These are phyloP conservation scores for Hysterium pulicare DNA, from an alignment of 2,329 filamentous ascomycete genomes.

Conservation along the genomic window DNA sequence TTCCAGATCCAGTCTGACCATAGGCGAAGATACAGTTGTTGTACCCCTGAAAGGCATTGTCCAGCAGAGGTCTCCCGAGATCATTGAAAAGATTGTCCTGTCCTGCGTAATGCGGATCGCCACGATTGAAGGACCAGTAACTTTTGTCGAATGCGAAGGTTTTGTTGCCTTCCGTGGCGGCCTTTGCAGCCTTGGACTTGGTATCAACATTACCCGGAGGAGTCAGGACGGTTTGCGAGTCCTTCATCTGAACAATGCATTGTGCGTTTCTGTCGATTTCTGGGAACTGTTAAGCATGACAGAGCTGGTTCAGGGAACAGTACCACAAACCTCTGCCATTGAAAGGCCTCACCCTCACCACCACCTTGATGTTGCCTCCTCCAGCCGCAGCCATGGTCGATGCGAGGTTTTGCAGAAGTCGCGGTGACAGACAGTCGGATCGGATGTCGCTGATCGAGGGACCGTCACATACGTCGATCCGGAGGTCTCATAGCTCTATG, in stretches of 20 bases:
- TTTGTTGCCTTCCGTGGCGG: conserved; percentile 63
- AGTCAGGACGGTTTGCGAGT: conserved; percentile 79
- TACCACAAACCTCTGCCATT: conserved; percentile 77
- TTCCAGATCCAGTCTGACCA: conserved; percentile 95
- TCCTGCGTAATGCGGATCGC: conserved; percentile 77
- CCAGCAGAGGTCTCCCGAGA: conserved; percentile 81
- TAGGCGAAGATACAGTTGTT: conserved; percentile 99
- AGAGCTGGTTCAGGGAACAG: not conserved
- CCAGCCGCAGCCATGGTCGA: conserved; percentile 67
- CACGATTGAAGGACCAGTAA: conserved; percentile 95
- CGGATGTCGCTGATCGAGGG: conserved; percentile 5
- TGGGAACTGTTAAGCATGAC: conserved; percentile 40
- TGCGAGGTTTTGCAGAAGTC: not conserved
- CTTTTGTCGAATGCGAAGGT: conserved; percentile 94
- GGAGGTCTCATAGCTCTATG: conserved; percentile 28
- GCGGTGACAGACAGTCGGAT: conserved; percentile 3
- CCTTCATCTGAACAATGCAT: conserved; percentile 98
- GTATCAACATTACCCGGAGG: conserved; percentile 59
- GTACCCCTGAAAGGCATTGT: conserved; percentile 98
- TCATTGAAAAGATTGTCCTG: conserved; percentile 88
- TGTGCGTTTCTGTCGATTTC: conserved; percentile 87
- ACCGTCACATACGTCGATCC: conserved; percentile 20
- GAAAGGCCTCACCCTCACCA: conserved; percentile 93
- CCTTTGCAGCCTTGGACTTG: conserved; percentile 66
- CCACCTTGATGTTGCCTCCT: conserved; percentile 98